Conservation (phyloP, 257 asterid species). For the Nicotiana noctiflora region DNA sequence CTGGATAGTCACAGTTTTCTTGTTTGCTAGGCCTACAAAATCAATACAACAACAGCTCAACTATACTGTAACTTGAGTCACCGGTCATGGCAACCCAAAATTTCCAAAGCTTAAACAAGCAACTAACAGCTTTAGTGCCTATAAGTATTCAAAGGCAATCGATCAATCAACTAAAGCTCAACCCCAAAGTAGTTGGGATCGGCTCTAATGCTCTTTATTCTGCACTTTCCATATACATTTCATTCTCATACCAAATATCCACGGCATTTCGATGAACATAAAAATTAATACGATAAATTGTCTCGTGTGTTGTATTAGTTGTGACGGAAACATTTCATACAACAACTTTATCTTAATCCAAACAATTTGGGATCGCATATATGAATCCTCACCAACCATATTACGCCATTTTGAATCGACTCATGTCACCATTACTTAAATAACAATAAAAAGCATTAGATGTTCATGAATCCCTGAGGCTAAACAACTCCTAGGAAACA, state of each 20-base stretch:
- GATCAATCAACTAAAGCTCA: not conserved
- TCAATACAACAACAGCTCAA: slow-evolving; percentile 3
- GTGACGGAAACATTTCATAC: not conserved
- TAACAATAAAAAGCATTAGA: no score
- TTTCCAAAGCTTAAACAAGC: not conserved
- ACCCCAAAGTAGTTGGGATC: not conserved
- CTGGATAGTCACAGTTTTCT: slow-evolving; percentile 87
- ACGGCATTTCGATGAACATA: not conserved
- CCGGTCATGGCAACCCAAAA: not conserved
- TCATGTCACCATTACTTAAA: no score
- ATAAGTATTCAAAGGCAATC: not conserved
- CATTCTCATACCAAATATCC: not conserved
- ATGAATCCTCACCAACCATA: no score
- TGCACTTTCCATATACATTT: not conserved
- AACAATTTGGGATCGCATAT: no score
- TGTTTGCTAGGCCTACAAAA: slow-evolving; percentile 70
- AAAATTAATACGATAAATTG: not conserved
- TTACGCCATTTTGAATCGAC: no score
- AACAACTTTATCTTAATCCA: no score
- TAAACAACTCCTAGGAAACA: no score
- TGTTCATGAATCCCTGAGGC: no score
- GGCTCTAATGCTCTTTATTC: not conserved
- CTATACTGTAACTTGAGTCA: not conserved
- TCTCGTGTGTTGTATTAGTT: not conserved
- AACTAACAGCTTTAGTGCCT: not conserved